Evolutionary conservation across 495 filamentous ascomycete genomes (phyloP), one percentile per base, ranked within the genome.

Genomic region (Penicillium riverlandense): DNA sequence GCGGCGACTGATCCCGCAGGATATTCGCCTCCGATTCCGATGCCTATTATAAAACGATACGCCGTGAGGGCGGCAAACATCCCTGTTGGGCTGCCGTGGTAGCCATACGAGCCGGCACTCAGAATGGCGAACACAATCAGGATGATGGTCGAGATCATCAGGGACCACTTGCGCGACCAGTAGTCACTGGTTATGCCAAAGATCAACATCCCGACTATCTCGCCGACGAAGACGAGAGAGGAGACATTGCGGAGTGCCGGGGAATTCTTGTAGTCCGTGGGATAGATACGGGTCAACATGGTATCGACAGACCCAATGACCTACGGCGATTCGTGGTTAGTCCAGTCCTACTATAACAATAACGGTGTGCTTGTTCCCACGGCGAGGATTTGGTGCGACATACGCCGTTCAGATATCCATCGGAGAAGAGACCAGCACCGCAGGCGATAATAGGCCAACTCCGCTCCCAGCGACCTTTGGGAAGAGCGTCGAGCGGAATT

Each of bases 351-450:
- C 6, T 22, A 4, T 22, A 22, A 22, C 4, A 22, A 22, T 22
- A 22, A 22, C 4, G 22, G 22, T 22, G 22, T 22, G 22, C 22
- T 4, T 22, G 6, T 22, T 22, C 22, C 22, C 22, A 3, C 22
- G 22, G 22, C 22, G 22, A 22, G 22, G 22, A 22, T 22, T 22
- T 22, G 22, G 22, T 22, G 22, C 4, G 6, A 62, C 58, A 40
- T 61, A 82, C 85, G 43, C 82, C 84, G 69, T 94, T 91, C 57
- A 95, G 75, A 60, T 95, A 95, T 10, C 90, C 90, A 62, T 96
- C 90, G 13, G 85, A 88, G 62, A 94, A 95, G 4, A 95, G 71
- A 49, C 90, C 90, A 36, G 90, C 86, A 45, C 90, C 90, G 53
- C 89, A 95, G 38, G 89, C 88, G 40, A 92, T 79, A 1, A 75